Evolutionary conservation across 441 rosid genomes (phyloP).

Genomic region (Melianthus villosus): DNA sequence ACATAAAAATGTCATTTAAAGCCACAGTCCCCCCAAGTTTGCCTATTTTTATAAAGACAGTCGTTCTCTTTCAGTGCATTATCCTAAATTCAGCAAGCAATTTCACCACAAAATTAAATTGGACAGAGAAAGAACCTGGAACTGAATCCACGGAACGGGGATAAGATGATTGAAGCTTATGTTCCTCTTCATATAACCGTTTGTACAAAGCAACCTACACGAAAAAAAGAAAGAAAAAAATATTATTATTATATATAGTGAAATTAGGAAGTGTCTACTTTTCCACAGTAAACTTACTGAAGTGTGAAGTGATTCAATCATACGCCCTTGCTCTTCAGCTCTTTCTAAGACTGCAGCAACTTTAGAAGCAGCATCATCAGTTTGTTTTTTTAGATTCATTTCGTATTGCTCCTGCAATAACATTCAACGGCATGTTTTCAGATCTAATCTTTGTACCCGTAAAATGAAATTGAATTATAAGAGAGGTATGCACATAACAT

Average conservation of each 20-base stretch:
- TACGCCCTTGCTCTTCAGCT: slow-evolving; percentile 84
- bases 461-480: not conserved
- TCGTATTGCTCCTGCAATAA: slow-evolving; percentile 55
- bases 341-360: slow-evolving; percentile 69
- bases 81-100: too few relatives aligned
- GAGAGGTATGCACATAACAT: not conserved
- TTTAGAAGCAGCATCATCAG: slow-evolving; percentile 72
- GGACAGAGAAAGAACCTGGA: slow-evolving; percentile 32
- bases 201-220: slow-evolving; percentile 85
- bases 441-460: not conserved
- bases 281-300: slow-evolving; percentile 41
- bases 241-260: not conserved
- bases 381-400: slow-evolving; percentile 49
- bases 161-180: slow-evolving; percentile 39
- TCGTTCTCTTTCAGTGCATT: too few relatives aligned
- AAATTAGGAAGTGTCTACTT: too few relatives aligned
- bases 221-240: not conserved
- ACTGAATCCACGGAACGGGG: slow-evolving; percentile 24
- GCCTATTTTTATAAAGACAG: too few relatives aligned
- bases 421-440: slow-evolving; percentile 1
- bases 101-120: slow-evolving; percentile 4
- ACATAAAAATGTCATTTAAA: too few relatives aligned
- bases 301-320: slow-evolving; percentile 87
- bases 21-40: too few relatives aligned
- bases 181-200: slow-evolving; percentile 85